These are phyloP conservation scores for Cordyceps cicadae DNA, from an alignment of 2,329 filamentous ascomycete species.

Conservation along the genomic window DNA sequence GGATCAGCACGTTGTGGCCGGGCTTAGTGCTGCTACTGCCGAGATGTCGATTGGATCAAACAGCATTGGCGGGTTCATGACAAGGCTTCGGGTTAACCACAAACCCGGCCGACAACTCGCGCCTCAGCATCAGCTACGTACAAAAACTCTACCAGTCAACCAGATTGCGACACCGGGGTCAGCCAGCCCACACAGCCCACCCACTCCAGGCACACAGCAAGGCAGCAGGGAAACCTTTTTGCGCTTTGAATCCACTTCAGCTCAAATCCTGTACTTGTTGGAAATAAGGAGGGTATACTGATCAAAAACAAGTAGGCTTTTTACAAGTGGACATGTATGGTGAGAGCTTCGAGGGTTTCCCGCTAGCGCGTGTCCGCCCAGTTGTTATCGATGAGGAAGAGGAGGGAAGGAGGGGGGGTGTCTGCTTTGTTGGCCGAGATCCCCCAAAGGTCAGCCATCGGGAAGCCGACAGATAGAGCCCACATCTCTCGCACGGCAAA, in stretches of 20 bases:
- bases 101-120: background rate
- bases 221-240: background rate
- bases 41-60: background rate
- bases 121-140: background rate
- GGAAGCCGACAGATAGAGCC: background rate
- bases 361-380: conserved; percentile 4
- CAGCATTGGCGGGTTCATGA: background rate
- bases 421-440: background rate
- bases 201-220: background rate
- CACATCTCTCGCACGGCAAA: background rate
- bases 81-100: background rate
- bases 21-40: background rate
- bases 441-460: background rate
- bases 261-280: background rate
- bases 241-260: background rate
- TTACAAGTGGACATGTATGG: background rate
- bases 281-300: background rate
- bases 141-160: background rate
- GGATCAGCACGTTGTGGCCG: background rate
- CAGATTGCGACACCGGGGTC: background rate
- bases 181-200: background rate
- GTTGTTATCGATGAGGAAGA: background rate
- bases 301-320: background rate
- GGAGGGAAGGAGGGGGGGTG: background rate
- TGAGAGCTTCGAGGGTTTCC: conserved; percentile 10